Base-by-base conservation (phyloP, 208 protist genomes). In the Porcisia deanei region DNA sequence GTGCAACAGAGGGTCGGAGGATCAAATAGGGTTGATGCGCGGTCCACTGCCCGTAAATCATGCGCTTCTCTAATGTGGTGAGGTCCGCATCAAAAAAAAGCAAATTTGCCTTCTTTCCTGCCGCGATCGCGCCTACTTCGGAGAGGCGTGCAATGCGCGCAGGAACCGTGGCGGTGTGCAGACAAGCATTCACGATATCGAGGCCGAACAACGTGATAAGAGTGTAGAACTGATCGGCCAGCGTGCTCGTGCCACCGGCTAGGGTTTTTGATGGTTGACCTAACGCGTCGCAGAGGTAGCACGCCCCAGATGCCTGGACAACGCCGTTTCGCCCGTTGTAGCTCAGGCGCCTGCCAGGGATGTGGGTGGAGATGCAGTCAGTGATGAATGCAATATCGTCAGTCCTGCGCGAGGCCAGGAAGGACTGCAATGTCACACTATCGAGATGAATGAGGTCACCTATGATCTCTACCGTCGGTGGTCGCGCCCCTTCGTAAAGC, bases 391-490 rank as follows among this genome's bases (percentile, higher is more conserved):
- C 86, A 34, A 93, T 68, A 47, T 91, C 85, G n/a, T 82, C 75
- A 16, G 81, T 73, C 18, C 77, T 72, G n/a, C 89, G 82, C 18
- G 85, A 75, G 30, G 58, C 70, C 39, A 93, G 72, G 43, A 88
- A 68, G 9, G 83, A 82, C 75, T 93, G 89, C 45, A 93, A 71
- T 57, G 84, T 81, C 18, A 91, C 73, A 41, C 87, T 76, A 63
- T 93, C 85, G 12, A 85, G 75, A 79, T 93, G 89, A 59, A 91
- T 79, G 47, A 93, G 83, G 47, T 93, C 89, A 5, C 53, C 80
- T 58, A 93, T 93, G 52, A 93, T 87, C 75, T 93, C 86, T 52
- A 93, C 79, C 54, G 85, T 89, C 53, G 89, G 89, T 1, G 89
- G 85, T 7, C 65, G 76, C 1, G 83, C 86, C 16, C 82, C 84